Conservation (phyloP, 169 alveolate species). For the Eimeria necatrix region DNA sequence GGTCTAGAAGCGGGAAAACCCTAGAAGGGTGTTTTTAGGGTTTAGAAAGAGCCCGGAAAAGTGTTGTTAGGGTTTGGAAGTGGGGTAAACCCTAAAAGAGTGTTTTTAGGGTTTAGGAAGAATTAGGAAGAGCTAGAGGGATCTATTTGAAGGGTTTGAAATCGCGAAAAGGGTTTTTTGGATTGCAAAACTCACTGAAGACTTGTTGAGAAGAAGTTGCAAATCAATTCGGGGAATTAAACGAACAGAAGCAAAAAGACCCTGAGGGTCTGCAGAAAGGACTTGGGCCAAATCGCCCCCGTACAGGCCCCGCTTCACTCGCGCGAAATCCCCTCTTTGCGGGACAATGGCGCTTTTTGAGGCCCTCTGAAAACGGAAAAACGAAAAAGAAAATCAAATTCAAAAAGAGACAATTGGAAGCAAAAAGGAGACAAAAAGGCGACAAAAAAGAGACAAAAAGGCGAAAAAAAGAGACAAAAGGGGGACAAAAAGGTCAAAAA, state of each 20-base stretch:
- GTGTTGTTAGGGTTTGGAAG: neutral
- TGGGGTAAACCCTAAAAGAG: neutral
- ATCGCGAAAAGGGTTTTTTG: too few species aligned
- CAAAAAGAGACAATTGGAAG: too few species aligned
- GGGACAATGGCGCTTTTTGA: too few species aligned
- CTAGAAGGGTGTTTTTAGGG: too few species aligned
- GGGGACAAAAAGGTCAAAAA: too few species aligned
- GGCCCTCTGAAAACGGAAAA: slow-evolving; percentile 38
- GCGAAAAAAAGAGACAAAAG: too few species aligned
- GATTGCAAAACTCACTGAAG: too few species aligned
- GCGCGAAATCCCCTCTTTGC: slow-evolving; percentile 67
- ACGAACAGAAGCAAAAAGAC: slow-evolving; percentile 54
- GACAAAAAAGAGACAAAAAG: too few species aligned
- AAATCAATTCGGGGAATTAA: slow-evolving; percentile 67
- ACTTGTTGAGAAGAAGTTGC: slow-evolving; percentile 13
- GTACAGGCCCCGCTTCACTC: slow-evolving; percentile 74
- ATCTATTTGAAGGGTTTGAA: too few species aligned
- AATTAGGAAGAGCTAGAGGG: neutral
- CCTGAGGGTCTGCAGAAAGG: slow-evolving; percentile 48
- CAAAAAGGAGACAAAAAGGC: too few species aligned
- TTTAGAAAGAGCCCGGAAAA: neutral
- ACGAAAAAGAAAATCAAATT: too few species aligned
- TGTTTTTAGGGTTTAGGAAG: neutral
- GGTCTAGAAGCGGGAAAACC: too few species aligned
- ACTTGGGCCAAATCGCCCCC: slow-evolving; percentile 67